Evolutionary conservation across 441 rosid genomes (phyloP).

Genomic region (Syzygium syzygioides): DNA sequence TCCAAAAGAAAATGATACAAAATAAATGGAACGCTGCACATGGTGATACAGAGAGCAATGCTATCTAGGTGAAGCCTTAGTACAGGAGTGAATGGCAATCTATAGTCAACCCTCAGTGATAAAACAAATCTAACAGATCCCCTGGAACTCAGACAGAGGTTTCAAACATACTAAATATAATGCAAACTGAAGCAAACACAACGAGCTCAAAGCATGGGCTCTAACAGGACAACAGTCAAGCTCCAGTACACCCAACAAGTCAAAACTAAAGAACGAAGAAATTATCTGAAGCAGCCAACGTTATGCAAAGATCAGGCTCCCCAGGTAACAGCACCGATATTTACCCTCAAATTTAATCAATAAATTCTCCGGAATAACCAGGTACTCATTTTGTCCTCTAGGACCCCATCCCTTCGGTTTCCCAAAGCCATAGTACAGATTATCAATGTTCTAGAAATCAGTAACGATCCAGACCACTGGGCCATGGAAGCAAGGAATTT

Average conservation of each 20-base stretch:
- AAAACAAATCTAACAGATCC: neutral
- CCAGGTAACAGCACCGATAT: neutral
- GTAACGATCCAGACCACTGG: neutral
- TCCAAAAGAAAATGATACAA: neutral
- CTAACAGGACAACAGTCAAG: neutral
- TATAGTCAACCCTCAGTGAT: neutral
- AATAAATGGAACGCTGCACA: neutral
- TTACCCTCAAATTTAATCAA: neutral
- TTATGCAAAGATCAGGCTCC: neutral
- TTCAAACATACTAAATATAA: neutral
- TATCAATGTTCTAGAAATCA: neutral
- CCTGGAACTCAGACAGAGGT: neutral
- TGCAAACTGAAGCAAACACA: neutral
- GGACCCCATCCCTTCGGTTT: too few relatives aligned
- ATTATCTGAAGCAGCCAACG: neutral
- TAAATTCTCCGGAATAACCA: neutral
- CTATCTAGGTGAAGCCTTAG: neutral
- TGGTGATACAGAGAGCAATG: neutral
- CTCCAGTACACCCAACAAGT: neutral
- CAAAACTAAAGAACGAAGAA: neutral
- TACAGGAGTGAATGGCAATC: neutral
- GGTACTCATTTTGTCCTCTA: neutral
- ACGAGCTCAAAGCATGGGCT: neutral
- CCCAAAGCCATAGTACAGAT: neutral
- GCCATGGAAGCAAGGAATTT: neutral